Percentiles rank a stretch among this genome's conserved stretches.
Conservation (phyloP, 2,329 filamentous ascomycete species). For the Harringtonia aguacate region DNA sequence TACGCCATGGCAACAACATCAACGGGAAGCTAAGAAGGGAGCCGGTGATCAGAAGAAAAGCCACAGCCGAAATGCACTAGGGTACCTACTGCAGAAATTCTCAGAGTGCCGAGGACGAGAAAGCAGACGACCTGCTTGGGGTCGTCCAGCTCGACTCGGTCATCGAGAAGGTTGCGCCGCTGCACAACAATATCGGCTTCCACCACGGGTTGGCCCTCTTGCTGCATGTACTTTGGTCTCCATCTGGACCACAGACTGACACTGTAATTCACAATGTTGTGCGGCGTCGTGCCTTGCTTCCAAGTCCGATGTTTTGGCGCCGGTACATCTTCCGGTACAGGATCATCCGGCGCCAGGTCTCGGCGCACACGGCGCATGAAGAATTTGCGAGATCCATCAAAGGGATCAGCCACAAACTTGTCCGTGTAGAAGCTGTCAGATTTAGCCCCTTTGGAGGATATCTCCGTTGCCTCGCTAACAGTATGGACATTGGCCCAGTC, state of each 20-base stretch:
- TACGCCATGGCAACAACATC: conserved; percentile 63
- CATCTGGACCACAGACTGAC: conserved; percentile 62
- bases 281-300: conserved; percentile 21
- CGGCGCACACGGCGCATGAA: conserved; percentile 41
- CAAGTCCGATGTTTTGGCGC: conserved; percentile 33
- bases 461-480: conserved; percentile 11
- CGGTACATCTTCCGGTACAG: conserved; percentile 47
- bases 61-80: too few relatives aligned
- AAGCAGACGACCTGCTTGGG: conserved; percentile 40
- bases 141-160: conserved; percentile 38
- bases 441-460: conserved; percentile 29
- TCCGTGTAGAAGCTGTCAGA: conserved; percentile 38
- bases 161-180: conserved; percentile 75
- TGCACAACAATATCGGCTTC: conserved; percentile 63
- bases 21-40: conserved; percentile 47
- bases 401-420: conserved; percentile 46
- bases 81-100: conserved; percentile 50
- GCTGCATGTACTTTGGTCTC: conserved; percentile 39
- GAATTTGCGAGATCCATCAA: conserved; percentile 54
- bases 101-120: conserved; percentile 66
- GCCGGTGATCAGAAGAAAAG: conserved; percentile 44
- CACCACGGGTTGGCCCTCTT: conserved; percentile 69
- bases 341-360: conserved; percentile 52
- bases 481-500: conserved; percentile 42
- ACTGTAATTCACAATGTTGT: conserved; percentile 73